phyloP scores from a whole-genome alignment of 345 rosid genomes.

The Citrus mangshanensis region DNA sequence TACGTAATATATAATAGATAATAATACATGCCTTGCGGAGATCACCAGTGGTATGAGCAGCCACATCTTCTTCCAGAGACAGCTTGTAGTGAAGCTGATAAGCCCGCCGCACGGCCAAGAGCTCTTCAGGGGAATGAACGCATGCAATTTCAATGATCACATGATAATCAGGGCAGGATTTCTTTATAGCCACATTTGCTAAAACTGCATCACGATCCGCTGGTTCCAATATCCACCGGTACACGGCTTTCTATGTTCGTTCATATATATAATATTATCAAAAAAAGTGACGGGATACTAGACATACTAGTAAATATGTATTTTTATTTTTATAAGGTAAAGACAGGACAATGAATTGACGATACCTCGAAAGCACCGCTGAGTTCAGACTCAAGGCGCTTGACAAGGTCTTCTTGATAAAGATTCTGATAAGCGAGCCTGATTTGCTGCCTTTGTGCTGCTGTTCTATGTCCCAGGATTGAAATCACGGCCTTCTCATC shows the following conservation, averaged over 20 bases:
- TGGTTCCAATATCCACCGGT: slow-evolving; percentile 57
- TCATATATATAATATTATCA: background rate
- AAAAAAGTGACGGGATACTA: no score
- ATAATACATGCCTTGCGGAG: slow-evolving; percentile 39
- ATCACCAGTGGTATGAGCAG: slow-evolving; percentile 55
- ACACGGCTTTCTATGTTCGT: slow-evolving; percentile 47
- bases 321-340: no score
- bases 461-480: slow-evolving; percentile 51
- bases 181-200: slow-evolving; percentile 48
- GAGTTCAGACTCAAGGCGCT: slow-evolving; percentile 63
- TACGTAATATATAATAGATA: background rate
- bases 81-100: slow-evolving; percentile 58
- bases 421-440: slow-evolving; percentile 38
- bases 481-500: slow-evolving; percentile 43
- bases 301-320: no score
- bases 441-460: slow-evolving; percentile 53
- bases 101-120: slow-evolving; percentile 51
- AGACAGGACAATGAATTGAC: no score
- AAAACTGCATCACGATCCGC: slow-evolving; percentile 58
- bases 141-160: slow-evolving; percentile 56
- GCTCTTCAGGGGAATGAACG: slow-evolving; percentile 56
- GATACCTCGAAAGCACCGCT: slow-evolving; percentile 49
- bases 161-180: slow-evolving; percentile 29
- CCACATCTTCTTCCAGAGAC: slow-evolving; percentile 72
- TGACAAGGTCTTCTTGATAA: slow-evolving; percentile 51